These are phyloP conservation scores for Colletotrichum salicis DNA, from an alignment of 2,329 filamentous ascomycete genomes.

Conservation along the genomic window DNA sequence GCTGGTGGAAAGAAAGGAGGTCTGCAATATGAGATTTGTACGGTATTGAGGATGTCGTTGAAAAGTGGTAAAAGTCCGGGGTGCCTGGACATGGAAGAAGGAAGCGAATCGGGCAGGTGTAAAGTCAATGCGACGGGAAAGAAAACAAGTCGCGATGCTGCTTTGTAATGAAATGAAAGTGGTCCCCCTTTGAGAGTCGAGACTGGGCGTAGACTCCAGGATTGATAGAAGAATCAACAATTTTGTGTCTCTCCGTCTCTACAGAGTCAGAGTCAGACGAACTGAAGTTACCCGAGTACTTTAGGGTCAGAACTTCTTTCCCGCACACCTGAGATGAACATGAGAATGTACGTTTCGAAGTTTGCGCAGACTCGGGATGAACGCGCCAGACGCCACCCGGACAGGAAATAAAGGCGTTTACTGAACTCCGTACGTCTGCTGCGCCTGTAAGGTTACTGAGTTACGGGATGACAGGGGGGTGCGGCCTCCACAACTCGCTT, in stretches of 20 bases:
- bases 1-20: background rate
- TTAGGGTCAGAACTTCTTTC: background rate
- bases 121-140: background rate
- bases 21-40: background rate
- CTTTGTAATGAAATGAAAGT: background rate
- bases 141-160: background rate
- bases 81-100: background rate
- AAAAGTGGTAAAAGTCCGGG: background rate
- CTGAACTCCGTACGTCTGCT: background rate
- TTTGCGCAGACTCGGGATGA: background rate
- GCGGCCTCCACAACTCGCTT: background rate
- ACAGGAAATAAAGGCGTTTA: background rate
- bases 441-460: too few species aligned
- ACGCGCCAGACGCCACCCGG: background rate
- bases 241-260: background rate
- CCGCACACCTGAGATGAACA: background rate
- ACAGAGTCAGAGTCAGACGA: background rate
- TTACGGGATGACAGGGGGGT: background rate
- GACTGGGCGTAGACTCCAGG: background rate
- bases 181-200: background rate
- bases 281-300: background rate
- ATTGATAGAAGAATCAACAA: background rate
- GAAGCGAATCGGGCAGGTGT: background rate
- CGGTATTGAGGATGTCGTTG: background rate
- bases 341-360: background rate